Conservation (phyloP, 2,329 filamentous ascomycete species). For the Aspergillus puulaauensis region DNA sequence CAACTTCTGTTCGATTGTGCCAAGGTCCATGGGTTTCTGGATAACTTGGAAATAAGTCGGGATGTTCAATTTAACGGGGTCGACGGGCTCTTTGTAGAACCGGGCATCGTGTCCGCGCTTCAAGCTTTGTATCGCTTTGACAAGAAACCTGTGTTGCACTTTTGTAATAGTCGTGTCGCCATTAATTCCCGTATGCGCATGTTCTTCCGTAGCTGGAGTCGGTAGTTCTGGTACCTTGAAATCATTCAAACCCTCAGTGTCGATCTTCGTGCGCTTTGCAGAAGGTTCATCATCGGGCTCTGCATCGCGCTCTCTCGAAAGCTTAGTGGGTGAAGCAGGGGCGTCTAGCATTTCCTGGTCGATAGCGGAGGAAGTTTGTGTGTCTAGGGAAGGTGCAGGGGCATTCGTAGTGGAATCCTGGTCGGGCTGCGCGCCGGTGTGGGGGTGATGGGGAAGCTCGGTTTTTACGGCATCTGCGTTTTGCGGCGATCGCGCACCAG, state of each 20-base stretch:
- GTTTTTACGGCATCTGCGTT: conserved; percentile 25
- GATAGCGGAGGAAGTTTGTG: conserved; percentile 22
- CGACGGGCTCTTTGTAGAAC: conserved; percentile 76
- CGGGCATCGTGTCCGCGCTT: conserved; percentile 83
- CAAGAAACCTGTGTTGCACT: conserved; percentile 43
- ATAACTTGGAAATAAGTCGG: conserved; percentile 73
- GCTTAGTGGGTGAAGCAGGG: conserved; percentile 55
- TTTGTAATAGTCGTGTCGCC: conserved; percentile 36
- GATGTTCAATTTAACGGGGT: conserved; percentile 71
- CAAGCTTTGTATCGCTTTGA: conserved; percentile 46
- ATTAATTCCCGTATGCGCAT: conserved; percentile 14
- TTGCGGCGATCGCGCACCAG: conserved; percentile 21
- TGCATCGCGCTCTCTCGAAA: conserved; percentile 74
- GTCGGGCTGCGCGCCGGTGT: conserved; percentile 15
- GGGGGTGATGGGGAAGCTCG: conserved; percentile 37
- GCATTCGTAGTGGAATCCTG: conserved; percentile 20
- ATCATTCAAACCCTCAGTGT: conserved; percentile 49
- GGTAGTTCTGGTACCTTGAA: conserved; percentile 48
- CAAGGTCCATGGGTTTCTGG: conserved; percentile 78
- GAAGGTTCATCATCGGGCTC: conserved; percentile 64
- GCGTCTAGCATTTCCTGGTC: conserved; percentile 58
- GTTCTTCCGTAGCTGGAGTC: conserved; percentile 31
- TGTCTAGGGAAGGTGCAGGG: conserved; percentile 17
- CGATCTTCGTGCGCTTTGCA: conserved; percentile 78
- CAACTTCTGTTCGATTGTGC: conserved; percentile 76